Base-by-base conservation (phyloP, 148 eudicot genomes). In the Vaccinium corymbosum region DNA sequence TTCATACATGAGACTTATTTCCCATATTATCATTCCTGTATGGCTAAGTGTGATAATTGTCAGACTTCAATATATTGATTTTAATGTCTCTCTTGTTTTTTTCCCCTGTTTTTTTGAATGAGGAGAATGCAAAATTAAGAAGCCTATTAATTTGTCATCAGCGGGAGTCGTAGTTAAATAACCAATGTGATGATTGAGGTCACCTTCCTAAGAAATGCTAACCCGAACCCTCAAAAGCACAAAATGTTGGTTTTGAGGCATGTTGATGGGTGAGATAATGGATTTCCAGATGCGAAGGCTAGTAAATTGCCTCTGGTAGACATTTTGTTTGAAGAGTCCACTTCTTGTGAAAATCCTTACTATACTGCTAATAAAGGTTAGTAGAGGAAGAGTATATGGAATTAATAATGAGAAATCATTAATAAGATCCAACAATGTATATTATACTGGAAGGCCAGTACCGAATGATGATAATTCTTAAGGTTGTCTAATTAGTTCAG, bases 221-320 rank as follows among this genome's bases (percentile, higher is more conserved):
- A 49, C 80, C 57, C 27, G 8, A 20, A 42, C 78, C 51, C 59
- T 50, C 25, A 49, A 48, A 49, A 76, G 57, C 80, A 10, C 80
- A 53, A 4, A 55, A 7, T 2, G 22, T 42, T 14, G 46, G 48
- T 78, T 78, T 22, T 78, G 80, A 9, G 80, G 80, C n/a, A 27
- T 29, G 62, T 78, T 78, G 80, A 78, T 27, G 62, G 62, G 62
- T 52, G 4, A 51, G 80, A 77, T 51, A 25, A 77, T 51, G 80
- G 29, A 49, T 22, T 11, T 78, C 15, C 62, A 78, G 62, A 27
- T 78, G 62, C 14, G 32, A 19, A 53, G 80, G 19, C 20, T 78
- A 53, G 46, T 49, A 53, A 64, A 78, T 53, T 27, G 42, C n/a
- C 14, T 12, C n/a, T 15, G 46, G 29, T 53, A 52, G 20, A 48